Evolutionary conservation across 352 stramenopile species (phyloP), one percentile per base, ranked within the genome.

Genomic region (Phytopythium boreale): DNA sequence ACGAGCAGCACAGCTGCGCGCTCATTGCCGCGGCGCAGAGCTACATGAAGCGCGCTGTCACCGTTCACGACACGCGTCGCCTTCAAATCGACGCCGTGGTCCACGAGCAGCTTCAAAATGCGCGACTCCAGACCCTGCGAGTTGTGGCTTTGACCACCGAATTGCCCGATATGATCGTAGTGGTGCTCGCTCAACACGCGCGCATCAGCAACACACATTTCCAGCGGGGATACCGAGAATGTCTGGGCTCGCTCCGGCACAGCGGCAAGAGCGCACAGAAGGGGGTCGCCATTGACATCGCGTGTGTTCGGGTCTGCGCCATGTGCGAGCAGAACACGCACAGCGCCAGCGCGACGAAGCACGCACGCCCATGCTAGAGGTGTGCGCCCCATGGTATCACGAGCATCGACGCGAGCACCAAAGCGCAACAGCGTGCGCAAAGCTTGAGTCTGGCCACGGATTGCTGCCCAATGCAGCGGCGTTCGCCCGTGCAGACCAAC

Each of bases 391-490:
- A 93, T 89, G 1, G 81, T 68, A 61, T 95, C 87, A 15, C 70
- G 68, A 2, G 79, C 76, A 20, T 95, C 79, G 6, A 88, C 67
- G 7, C 79, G 65, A 7, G 72, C 82, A 37, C 84, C 80, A 60
- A 82, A 90, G 27, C 66, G 71, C 27, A 95, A 59, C 19, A 95
- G 65, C n/a, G 90, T 50, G 24, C 85, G 79, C 27, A 95, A 72
- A 20, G 79, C 74, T 15, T 75, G 65, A 0, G 74, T 68, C 52
- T 93, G 71, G 2, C 86, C 86, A 63, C 86, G 84, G 62, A 95
- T 93, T 8, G 86, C 86, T 19, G 86, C 82, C 85, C 85, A 94
- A 46, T 94, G 85, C 11, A 94, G 77, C 8, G 85, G 85, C 2
- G 82, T 92, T 17, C 85, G 83, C 15, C 71, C 66, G 56, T 90